Evolutionary conservation across 148 eudicot species (phyloP).

Genomic region (Limonium bicolor): DNA sequence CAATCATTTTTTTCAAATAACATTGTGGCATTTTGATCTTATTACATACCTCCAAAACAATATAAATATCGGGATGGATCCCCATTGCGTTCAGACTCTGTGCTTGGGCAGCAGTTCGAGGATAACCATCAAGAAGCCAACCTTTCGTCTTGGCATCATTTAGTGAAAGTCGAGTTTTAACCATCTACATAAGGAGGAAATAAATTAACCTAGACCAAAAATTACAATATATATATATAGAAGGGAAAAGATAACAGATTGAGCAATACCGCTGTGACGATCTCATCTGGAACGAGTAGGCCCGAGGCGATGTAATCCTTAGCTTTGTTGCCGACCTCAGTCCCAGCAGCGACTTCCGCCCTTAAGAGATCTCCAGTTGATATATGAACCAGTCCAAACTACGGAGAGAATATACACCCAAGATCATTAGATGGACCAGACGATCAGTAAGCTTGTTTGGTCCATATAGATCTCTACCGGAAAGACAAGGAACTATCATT

Average conservation of each 20-base stretch:
- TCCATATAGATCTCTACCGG: too few relatives aligned
- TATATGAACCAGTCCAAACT: slow-evolving; percentile 92
- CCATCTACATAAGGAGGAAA: slow-evolving; percentile 46
- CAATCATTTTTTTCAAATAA: too few relatives aligned
- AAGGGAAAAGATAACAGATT: background rate
- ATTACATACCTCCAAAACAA: slow-evolving; percentile 72
- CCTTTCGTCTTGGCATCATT: slow-evolving; percentile 78
- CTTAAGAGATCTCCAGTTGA: slow-evolving; percentile 95
- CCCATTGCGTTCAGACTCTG: slow-evolving; percentile 62
- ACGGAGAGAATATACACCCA: too few relatives aligned
- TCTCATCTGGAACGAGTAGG: slow-evolving; percentile 79
- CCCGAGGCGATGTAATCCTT: slow-evolving; percentile 82
- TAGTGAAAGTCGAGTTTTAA: slow-evolving; percentile 50
- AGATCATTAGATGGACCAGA: too few relatives aligned
- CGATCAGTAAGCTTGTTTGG: too few relatives aligned
- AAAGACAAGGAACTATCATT: too few relatives aligned
- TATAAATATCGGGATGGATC: slow-evolving; percentile 66
- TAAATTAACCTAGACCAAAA: background rate
- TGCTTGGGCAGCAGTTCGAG: slow-evolving; percentile 77
- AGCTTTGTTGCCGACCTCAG: slow-evolving; percentile 88
- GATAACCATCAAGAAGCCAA: slow-evolving; percentile 98
- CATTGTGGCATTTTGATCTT: too few relatives aligned
- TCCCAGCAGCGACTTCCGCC: slow-evolving; percentile 76
- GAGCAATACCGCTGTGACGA: slow-evolving; percentile 66
- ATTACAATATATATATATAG: background rate